Evolutionary conservation across 768 basidiomycete species (phyloP).

Genomic region (Leccinum disarticulatum): DNA sequence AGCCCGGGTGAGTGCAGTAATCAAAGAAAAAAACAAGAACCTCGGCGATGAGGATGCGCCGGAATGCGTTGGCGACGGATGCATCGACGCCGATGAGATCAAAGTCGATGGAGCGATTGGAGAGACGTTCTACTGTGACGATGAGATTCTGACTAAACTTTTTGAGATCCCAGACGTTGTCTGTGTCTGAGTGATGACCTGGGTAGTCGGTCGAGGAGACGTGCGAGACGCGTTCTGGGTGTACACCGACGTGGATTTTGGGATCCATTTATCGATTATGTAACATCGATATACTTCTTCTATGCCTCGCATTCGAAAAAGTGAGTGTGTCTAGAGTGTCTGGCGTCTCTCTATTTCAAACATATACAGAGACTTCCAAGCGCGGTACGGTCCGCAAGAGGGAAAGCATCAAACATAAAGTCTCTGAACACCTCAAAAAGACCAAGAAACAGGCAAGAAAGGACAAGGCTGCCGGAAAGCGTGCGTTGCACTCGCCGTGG

Average conservation of each 20-base stretch:
- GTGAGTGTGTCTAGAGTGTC: constrained; percentile 41
- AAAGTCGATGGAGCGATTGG: constrained; percentile 85
- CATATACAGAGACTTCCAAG: constrained; percentile 73
- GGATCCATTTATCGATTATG: constrained; percentile 20
- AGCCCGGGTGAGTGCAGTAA: neutral
- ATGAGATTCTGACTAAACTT: constrained; percentile 75
- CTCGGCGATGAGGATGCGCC: constrained; percentile 92
- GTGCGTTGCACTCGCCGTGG: constrained; percentile 38
- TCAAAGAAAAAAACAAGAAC: constrained; percentile 26
- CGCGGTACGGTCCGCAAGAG: constrained; percentile 73
- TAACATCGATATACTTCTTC: constrained; percentile 9
- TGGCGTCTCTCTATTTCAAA: too few relatives aligned
- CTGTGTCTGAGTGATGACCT: constrained; percentile 82
- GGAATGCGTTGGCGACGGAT: constrained; percentile 91
- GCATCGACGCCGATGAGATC: constrained; percentile 96
- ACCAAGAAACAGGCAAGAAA: constrained; percentile 71
- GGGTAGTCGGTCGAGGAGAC: constrained; percentile 91
- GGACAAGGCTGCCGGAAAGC: constrained; percentile 80
- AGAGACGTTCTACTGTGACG: constrained; percentile 76
- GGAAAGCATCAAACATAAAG: constrained; percentile 71
- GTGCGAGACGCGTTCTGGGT: constrained; percentile 70
- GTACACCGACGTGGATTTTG: constrained; percentile 62
- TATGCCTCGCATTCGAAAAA: constrained; percentile 70
- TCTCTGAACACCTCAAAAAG: constrained; percentile 76
- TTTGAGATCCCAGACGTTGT: constrained; percentile 78